Evolutionary conservation across 169 alveolate genomes (phyloP), one percentile per base, ranked within the genome.

Genomic region (Eimeria praecox): DNA sequence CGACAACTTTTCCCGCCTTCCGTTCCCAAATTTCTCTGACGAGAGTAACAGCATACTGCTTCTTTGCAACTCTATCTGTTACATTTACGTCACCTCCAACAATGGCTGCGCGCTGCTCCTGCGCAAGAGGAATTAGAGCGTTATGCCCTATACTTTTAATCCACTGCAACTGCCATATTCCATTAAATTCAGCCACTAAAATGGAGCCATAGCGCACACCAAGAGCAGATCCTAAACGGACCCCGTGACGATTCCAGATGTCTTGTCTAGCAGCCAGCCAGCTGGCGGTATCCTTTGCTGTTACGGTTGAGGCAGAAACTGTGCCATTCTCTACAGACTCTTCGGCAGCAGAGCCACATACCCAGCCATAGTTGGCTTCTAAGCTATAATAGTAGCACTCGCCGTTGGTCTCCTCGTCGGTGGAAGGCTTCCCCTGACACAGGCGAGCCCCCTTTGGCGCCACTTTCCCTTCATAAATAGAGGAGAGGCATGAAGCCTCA

Each of bases 141-240:
- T 85, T 66, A 35, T 54, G 18, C 75, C 42, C 92, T 35, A 56
- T 54, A 35, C 38, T 33, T 22, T 22, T 54, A 10, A 85, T 4
- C 78, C 78, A 85, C 59, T 85, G 77, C 77, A 54, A 42, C 54
- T 52, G 78, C 38, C 92, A 75, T 2, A 4, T 12, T 27, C 92
- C 92, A 59, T 85, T 62, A 54, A 85, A 85, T 27, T 85, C 92
- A 22, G 92, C 92, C 14, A 56, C 14, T 4, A 85, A 54, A 18
- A 85, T 49, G 14, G 92, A 35, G 42, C 92, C 92, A 59, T 85
- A 85, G 38, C 77, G 92, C 92, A 85, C 77, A 35, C 92, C 75
- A 38, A 40, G 27, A 38, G 78, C 71, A 52, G 92, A 85, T 4
- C 92, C 92, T 42, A 85, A 33, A 56, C 92, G 56, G 8, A 59